Conservation (phyloP, 169 alveolate species). For the Eimeria acervulina region DNA sequence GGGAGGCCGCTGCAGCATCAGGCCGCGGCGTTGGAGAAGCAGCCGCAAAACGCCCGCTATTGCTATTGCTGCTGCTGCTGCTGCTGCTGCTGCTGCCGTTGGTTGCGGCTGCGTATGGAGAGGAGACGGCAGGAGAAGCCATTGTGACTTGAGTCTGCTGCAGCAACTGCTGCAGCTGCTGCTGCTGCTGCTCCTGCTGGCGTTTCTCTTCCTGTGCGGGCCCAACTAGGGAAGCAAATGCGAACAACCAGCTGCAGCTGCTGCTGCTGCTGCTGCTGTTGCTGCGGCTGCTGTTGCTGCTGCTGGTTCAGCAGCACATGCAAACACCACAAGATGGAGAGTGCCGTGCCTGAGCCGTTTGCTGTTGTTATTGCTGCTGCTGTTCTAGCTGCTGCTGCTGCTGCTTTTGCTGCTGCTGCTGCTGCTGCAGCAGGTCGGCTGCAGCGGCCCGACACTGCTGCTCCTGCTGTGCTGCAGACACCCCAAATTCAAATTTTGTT, state of each 20-base stretch:
- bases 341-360: neutral
- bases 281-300: neutral
- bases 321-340: neutral
- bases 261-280: neutral
- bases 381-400: neutral
- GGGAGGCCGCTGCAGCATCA: neutral
- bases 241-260: too few species aligned
- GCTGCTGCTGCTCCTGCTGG: neutral
- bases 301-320: neutral
- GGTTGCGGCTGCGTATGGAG: neutral
- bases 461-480: neutral
- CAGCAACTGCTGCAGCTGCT: neutral
- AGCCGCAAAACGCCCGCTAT: neutral
- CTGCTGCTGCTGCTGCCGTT: slow-evolving; percentile 18
- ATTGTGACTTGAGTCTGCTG: neutral
- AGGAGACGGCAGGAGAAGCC: neutral
- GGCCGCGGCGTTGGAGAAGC: neutral
- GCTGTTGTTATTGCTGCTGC: neutral
- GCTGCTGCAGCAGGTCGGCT: slow-evolving; percentile 23
- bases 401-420: neutral
- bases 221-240: too few species aligned
- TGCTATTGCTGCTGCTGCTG: slow-evolving; percentile 26
- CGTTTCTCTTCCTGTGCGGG: too few species aligned
- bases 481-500: neutral
- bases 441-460: slow-evolving; percentile 2